Evolutionary conservation across 2,329 filamentous ascomycete genomes (phyloP).

Genomic region (Verticillium dahliae): DNA sequence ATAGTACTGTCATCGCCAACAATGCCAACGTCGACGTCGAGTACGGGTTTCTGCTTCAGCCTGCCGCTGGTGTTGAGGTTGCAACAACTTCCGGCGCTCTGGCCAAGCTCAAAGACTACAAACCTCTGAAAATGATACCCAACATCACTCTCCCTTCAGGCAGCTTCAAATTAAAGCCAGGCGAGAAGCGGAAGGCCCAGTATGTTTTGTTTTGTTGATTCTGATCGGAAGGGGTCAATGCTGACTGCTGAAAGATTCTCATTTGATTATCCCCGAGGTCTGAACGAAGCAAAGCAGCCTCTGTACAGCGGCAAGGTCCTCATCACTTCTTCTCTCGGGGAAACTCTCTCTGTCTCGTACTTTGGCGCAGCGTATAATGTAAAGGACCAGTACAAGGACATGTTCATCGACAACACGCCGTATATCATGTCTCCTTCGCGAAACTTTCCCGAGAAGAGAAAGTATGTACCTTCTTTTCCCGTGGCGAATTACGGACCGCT

Average conservation of each 20-base stretch:
- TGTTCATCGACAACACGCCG: not conserved
- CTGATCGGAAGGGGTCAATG: not conserved
- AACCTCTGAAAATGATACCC: conserved; percentile 3
- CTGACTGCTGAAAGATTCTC: not conserved
- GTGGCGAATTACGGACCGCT: not conserved
- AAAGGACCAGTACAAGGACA: not conserved
- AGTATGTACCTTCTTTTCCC: not conserved
- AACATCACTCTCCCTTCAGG: conserved; percentile 1
- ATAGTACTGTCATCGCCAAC: conserved; percentile 26
- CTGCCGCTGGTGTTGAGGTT: conserved; percentile 7
- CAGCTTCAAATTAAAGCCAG: not conserved
- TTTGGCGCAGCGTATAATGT: not conserved
- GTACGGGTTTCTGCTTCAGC: conserved; percentile 20
- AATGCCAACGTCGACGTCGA: conserved; percentile 21
- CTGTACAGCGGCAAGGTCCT: conserved; percentile 1
- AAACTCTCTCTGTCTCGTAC: not conserved
- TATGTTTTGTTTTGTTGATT: not conserved
- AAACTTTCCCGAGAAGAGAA: not conserved
- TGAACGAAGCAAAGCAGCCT: not conserved
- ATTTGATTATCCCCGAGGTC: not conserved
- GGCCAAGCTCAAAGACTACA: not conserved
- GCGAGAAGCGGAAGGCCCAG: conserved; percentile 3
- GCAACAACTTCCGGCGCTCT: not conserved
- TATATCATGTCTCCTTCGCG: not conserved
- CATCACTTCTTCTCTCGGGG: not conserved